Evolutionary conservation across 805 yeast genomes (phyloP).

Genomic region (Ascoidea asiatica): DNA sequence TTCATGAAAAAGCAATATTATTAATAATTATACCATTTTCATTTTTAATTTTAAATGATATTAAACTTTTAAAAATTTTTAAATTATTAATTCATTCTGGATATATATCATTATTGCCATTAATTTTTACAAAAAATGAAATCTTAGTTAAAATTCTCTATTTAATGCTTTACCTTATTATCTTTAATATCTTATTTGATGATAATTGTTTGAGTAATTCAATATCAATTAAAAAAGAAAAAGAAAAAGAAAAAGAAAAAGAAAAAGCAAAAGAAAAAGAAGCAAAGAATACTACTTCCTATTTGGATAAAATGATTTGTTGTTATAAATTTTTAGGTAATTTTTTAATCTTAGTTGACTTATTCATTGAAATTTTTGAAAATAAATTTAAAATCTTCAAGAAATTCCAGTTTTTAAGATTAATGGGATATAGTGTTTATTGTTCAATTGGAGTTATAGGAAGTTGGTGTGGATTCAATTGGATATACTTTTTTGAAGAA

Average conservation of each 20-base stretch:
- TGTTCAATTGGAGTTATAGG: slow-evolving; percentile 76
- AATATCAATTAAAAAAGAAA: slow-evolving; percentile 25
- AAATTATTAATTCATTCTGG: slow-evolving; percentile 67
- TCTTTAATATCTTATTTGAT: slow-evolving; percentile 58
- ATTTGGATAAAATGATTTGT: not conserved
- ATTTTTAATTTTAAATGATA: slow-evolving; percentile 58
- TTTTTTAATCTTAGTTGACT: slow-evolving; percentile 52
- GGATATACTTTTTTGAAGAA: slow-evolving; percentile 82
- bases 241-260: too few species aligned
- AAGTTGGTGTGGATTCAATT: slow-evolving; percentile 79
- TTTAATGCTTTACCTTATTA: slow-evolving; percentile 76
- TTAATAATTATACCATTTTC: slow-evolving; percentile 79
- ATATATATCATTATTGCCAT: slow-evolving; percentile 78
- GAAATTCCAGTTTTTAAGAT: slow-evolving; percentile 51
- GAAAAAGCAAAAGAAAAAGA: too few species aligned
- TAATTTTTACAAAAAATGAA: slow-evolving; percentile 69
- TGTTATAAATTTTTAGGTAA: slow-evolving; percentile 42
- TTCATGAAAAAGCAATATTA: slow-evolving; percentile 95
- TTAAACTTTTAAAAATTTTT: slow-evolving; percentile 59
- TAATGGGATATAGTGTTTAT: slow-evolving; percentile 77
- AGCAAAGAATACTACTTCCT: too few species aligned
- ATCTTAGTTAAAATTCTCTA: slow-evolving; percentile 63
- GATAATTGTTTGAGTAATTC: slow-evolving; percentile 40
- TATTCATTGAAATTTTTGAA: slow-evolving; percentile 46
- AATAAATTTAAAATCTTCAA: slow-evolving; percentile 37